Evolutionary conservation across 139 green algal genomes (phyloP).

Genomic region (Picochlorum sp.): DNA sequence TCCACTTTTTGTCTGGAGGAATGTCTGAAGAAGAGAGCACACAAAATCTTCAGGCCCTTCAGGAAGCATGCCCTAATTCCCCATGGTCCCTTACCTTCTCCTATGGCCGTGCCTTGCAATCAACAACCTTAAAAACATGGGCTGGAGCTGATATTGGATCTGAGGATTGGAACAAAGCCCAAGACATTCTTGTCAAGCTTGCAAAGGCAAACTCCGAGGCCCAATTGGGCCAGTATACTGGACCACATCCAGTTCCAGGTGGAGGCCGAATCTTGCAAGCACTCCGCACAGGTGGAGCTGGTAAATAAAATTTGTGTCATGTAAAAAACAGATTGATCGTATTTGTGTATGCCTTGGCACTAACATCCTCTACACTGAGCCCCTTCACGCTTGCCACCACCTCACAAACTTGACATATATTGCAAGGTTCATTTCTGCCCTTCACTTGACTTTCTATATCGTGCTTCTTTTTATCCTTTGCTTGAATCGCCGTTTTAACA

Average conservation of each 20-base stretch:
- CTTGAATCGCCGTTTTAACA: constrained; percentile 25
- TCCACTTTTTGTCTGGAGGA: constrained; percentile 47
- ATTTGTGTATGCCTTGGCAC: constrained; percentile 28
- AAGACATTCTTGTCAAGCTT: constrained; percentile 54
- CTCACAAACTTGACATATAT: constrained; percentile 55
- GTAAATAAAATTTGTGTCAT: constrained; percentile 35
- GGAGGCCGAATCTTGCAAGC: constrained; percentile 62
- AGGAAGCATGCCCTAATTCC: constrained; percentile 50
- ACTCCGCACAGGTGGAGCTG: constrained; percentile 47
- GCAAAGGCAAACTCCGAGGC: constrained; percentile 67
- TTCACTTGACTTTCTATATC: constrained; percentile 55
- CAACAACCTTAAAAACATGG: constrained; percentile 46
- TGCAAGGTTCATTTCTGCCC: constrained; percentile 79
- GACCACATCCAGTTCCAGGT: constrained; percentile 58
- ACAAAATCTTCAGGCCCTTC: constrained; percentile 70
- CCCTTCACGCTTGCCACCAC: constrained; percentile 38
- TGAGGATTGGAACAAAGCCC: constrained; percentile 45
- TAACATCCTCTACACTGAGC: constrained; percentile 13
- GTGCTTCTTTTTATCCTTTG: constrained; percentile 75
- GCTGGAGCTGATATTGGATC: constrained; percentile 30
- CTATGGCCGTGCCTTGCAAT: constrained; percentile 79
- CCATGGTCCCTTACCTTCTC: constrained; percentile 91
- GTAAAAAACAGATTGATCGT: constrained; percentile 36
- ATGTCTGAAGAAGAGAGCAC: constrained; percentile 80
- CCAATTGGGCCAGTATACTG: constrained; percentile 59